Evolutionary conservation across 202 grass and related monocot species (phyloP), one percentile per base, ranked within the genome.

Genomic region (Panicum hallii): DNA sequence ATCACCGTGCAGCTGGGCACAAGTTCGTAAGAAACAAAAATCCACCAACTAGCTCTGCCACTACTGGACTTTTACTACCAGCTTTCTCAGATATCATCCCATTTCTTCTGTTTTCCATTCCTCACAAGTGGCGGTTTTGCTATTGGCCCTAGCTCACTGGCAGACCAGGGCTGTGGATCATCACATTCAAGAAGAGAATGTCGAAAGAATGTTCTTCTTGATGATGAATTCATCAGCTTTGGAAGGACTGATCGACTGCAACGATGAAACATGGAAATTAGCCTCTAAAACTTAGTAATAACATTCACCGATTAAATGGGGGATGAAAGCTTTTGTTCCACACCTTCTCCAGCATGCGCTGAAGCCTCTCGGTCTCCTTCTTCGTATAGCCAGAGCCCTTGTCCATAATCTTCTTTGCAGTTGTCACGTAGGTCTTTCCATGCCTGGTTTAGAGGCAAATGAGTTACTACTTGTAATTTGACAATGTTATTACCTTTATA

Each of bases 141-240:
- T 87, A 63, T 50, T 6, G 8, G 42, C 17, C 82, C 65, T 74
- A 86, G 48, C 58, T 69, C 50, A 58, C 42, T 73, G 44, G 43
- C 32, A 38, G 23, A 11, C 16, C 5, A 12, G 66, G 42, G 67
- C 32, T 22, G 10, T 90, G 66, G 48, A 11, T 20, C 32, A 43
- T 45, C 52, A 15, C 23, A 70, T 87, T 80, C 87, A 99, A 88
- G 91, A 93, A 38, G 90, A 84, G 82, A 94, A 99, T 63, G 78
- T 79, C 12, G 79, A 94, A 44, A 99, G 84, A 67, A 99, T 99
- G 89, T 99, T 99, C 82, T 99, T 95, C 93, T 99, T 99, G 86
- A 99, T 90, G 86, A 87, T 4, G 48, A 99, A 99, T 57, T 99
- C 91, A 53, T 99, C 96, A 5, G 96, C 93, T 84, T 99, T 99